Evolutionary conservation across 176 grass and related monocot species (phyloP), one percentile per base, ranked within the genome.

Genomic region (Guadua angustifolia): DNA sequence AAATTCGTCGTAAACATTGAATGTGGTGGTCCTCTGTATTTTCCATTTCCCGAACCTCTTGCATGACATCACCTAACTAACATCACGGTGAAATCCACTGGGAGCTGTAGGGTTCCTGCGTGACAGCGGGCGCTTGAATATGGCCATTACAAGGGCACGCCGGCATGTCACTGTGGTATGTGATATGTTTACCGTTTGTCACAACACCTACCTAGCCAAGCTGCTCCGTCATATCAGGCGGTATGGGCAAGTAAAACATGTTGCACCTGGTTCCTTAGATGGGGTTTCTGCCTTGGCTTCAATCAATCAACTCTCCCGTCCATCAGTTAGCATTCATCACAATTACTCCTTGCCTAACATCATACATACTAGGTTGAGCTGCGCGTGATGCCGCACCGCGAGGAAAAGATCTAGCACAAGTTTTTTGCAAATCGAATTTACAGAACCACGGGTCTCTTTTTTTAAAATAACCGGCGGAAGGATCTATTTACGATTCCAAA

Each of bases 151-250:
- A 13, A 95, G 95, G 84, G 93, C 93, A 32, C 71, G 93, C n/a
- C 92, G 88, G 83, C 95, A 95, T 45, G 77, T 98, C 44, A 90
- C 93, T 1, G 62, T 95, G 35, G 91, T 98, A 39, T 98, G 95
- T n/a, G 95, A 98, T 73, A 98, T 89, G 52, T 95, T 91, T 32
- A 95, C 95, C 33, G 88, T 98, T 64, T 98, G 95, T 62, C 95
- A 95, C 80, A 98, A 84, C 83, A 93, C 91, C 56, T 98, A 95
- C 89, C 80, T 98, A 18, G 95, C 91, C 29, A 91, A 89, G 51
- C 89, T 98, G 12, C 87, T 94, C 39, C 90, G 93, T 45, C 93
- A 98, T 64, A 95, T 98, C 64, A 86, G 93, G 39, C 87, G 89
- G 1, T 92, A 87, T 70, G 95, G 95, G 9, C 84, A 92, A 62